Percentiles rank a stretch among this genome's conserved stretches.
Evolutionary conservation across 805 yeast species (phyloP).

Genomic region (Grigorovia humatica): DNA sequence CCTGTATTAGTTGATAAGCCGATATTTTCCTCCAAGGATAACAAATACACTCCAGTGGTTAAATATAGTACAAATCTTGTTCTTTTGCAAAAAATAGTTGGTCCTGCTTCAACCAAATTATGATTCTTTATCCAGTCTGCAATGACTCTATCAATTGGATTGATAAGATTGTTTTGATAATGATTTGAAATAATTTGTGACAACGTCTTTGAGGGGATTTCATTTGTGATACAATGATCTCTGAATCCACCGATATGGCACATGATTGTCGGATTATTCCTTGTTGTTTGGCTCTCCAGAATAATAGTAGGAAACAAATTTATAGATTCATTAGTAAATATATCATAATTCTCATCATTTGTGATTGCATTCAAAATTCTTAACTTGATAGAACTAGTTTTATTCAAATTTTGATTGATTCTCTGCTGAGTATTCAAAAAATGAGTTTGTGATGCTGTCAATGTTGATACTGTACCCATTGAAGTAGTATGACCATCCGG

Average conservation of each 20-base stretch:
- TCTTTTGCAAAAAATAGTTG: constrained; percentile 15
- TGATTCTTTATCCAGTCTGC: constrained; percentile 23
- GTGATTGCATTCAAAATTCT: not conserved
- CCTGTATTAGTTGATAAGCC: not conserved
- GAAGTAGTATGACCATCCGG: not conserved
- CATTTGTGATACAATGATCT: constrained; percentile 17
- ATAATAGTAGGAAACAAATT: constrained; percentile 19
- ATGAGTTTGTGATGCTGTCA: not conserved
- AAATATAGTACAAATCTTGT: constrained; percentile 18
- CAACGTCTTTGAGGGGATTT: not conserved
- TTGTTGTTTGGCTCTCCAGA: constrained; percentile 5
- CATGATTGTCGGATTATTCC: constrained; percentile 13
- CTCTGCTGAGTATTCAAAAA: not conserved
- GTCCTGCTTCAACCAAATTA: constrained; percentile 7
- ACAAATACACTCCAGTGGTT: constrained; percentile 8
- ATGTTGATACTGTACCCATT: not conserved
- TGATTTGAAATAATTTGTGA: not conserved
- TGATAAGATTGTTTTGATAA: not conserved
- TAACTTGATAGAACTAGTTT: not conserved
- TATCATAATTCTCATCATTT: not conserved
- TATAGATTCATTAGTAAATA: constrained; percentile 5
- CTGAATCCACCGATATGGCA: constrained; percentile 28
- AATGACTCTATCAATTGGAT: constrained; percentile 13
- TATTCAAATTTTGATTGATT: not conserved
- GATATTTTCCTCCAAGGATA: constrained; percentile 22